These are phyloP conservation scores for Fusarium sp. DNA, from an alignment of 2,329 filamentous ascomycete genomes.

Conservation along the genomic window DNA sequence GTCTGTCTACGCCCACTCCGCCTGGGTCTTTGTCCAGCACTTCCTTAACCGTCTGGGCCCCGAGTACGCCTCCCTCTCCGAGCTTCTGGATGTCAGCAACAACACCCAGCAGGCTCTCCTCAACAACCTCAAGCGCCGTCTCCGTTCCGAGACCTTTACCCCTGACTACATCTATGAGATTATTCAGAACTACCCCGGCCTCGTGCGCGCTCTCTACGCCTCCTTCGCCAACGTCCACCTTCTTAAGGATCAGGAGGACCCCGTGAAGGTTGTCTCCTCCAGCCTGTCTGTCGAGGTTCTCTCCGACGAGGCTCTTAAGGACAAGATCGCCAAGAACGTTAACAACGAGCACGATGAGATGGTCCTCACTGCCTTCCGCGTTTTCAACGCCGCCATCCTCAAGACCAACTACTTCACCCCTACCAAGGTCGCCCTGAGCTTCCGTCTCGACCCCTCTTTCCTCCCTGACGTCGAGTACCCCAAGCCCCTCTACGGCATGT, in stretches of 20 bases:
- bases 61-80: slow-evolving; percentile 89
- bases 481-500: slow-evolving; percentile 96
- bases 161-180: slow-evolving; percentile 98
- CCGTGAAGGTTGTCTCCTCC: slow-evolving; percentile 64
- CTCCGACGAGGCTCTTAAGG: slow-evolving; percentile 78
- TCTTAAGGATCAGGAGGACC: slow-evolving; percentile 62
- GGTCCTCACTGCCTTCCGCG: slow-evolving; percentile 96
- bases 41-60: slow-evolving; percentile 95
- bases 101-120: slow-evolving; percentile 88
- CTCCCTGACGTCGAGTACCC: slow-evolving; percentile 93
- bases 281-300: slow-evolving; percentile 75
- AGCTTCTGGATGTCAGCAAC: slow-evolving; percentile 83
- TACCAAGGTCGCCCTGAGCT: slow-evolving; percentile 97
- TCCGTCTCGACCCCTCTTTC: slow-evolving; percentile 91
- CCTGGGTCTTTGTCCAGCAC: slow-evolving; percentile 97
- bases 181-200: slow-evolving; percentile 87
- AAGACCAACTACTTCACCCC: slow-evolving; percentile 99
- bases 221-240: slow-evolving; percentile 91
- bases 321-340: slow-evolving; percentile 82
- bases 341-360: slow-evolving; percentile 96
- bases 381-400: slow-evolving; percentile 92
- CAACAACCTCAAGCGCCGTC: slow-evolving; percentile 92
- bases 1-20: slow-evolving; percentile 95
- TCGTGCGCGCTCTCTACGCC: slow-evolving; percentile 89
- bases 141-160: slow-evolving; percentile 97